phyloP scores from a whole-genome alignment of 2,329 filamentous ascomycete genomes.

The Aspergillus glaucus region DNA sequence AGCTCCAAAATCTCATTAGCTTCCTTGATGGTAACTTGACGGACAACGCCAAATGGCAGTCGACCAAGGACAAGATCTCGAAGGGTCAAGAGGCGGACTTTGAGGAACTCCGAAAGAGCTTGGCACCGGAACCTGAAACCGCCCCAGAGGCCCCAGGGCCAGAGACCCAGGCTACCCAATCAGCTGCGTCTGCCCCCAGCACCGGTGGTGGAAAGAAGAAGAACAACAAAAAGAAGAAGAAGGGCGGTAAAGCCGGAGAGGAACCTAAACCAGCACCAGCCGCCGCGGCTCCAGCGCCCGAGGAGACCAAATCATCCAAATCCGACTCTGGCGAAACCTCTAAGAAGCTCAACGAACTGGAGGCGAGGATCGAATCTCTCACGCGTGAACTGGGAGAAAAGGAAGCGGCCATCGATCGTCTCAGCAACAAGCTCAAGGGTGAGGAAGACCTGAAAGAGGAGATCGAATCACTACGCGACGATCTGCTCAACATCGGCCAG shows the following conservation, averaged over 20 bases:
- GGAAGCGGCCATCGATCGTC: conserved; percentile 63
- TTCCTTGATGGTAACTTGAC: conserved; percentile 37
- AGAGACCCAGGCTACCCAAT: conserved; percentile 13
- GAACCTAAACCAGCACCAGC: conserved; percentile 23
- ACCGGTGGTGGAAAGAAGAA: conserved; percentile 55
- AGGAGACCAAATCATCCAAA: conserved; percentile 15
- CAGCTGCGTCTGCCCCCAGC: conserved; percentile 14
- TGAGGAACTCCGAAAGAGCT: conserved; percentile 27
- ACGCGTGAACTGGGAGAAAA: conserved; percentile 46
- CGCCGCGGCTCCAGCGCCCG: conserved; percentile 5
- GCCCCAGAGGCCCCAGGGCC: conserved; percentile 15
- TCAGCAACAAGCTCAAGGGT: conserved; percentile 67
- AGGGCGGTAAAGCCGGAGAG: conserved; percentile 52
- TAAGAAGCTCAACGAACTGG: conserved; percentile 23
- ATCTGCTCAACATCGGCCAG: conserved; percentile 70
- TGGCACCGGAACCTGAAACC: conserved; percentile 17
- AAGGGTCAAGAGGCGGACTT: conserved; percentile 31
- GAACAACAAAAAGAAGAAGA: conserved; percentile 88
- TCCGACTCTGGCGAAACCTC: conserved; percentile 27
- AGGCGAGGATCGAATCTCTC: conserved; percentile 31
- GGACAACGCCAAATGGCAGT: conserved; percentile 30
- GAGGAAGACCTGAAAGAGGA: conserved; percentile 75
- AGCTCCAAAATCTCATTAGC: conserved; percentile 29
- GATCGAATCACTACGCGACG: conserved; percentile 75
- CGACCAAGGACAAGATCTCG: conserved; percentile 25